Percentiles rank a stretch among this genome's conserved stretches.
phyloP scores from a whole-genome alignment of 2,329 filamentous ascomycete genomes.

The Lecanicillium sp. region DNA sequence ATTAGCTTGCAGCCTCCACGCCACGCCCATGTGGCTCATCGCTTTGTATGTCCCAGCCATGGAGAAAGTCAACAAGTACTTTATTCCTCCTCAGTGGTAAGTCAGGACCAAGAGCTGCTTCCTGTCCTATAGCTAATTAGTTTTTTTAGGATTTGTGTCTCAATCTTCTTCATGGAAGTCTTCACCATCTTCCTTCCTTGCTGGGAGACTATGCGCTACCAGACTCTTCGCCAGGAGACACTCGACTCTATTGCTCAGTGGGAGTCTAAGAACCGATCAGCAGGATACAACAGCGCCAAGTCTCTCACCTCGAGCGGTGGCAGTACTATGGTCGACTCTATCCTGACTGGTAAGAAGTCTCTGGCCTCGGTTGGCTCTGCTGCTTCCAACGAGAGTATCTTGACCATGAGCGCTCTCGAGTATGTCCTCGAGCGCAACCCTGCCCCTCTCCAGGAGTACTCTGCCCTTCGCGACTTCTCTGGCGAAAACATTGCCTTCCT shows the following conservation, averaged over 20 bases:
- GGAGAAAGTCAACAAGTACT: constrained; percentile 37
- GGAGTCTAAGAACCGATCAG: constrained; percentile 28
- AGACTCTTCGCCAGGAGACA: constrained; percentile 31
- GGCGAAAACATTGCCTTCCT: constrained; percentile 66
- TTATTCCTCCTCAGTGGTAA: constrained; percentile 45
- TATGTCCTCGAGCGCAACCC: constrained; percentile 52
- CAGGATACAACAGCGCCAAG: constrained; percentile 12
- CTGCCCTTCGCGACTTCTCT: constrained; percentile 58
- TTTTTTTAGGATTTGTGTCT: constrained; percentile 18
- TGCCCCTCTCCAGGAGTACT: constrained; percentile 53
- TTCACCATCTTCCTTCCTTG: constrained; percentile 56
- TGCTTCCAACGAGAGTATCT: constrained; percentile 31
- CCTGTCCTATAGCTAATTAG: too few relatives aligned
- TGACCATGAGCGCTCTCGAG: constrained; percentile 56
- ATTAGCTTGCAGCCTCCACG: constrained; percentile 4
- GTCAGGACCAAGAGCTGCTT: too few relatives aligned
- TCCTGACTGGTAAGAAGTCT: constrained; percentile 22
- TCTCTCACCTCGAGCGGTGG: constrained; percentile 10
- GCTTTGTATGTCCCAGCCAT: constrained; percentile 37
- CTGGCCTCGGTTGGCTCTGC: constrained; percentile 18
- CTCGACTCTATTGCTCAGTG: constrained; percentile 35
- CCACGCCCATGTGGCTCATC: constrained; percentile 44
- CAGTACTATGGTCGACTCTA: constrained; percentile 18
- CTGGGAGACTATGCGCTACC: constrained; percentile 43
- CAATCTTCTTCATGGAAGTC: constrained; percentile 53